These are phyloP conservation scores for Stagonosporopsis rhizophila DNA, from an alignment of 2,329 filamentous ascomycete species.

Conservation along the genomic window DNA sequence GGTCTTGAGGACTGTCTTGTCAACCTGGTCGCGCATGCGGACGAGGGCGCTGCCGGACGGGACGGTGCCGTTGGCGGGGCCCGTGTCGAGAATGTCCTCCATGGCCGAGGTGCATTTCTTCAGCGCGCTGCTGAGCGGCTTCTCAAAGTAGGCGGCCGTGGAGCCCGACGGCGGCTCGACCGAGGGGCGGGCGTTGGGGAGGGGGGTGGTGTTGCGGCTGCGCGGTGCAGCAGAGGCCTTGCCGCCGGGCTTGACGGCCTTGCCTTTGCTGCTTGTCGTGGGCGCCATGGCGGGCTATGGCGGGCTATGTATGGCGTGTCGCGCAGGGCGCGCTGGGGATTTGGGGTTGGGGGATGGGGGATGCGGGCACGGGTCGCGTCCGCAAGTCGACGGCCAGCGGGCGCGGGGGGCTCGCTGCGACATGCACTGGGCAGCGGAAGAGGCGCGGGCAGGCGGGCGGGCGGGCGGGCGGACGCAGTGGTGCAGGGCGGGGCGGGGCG, in stretches of 20 bases:
- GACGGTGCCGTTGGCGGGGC: constrained; percentile 58
- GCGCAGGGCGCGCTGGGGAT: neutral
- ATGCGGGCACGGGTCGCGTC: constrained; percentile 7
- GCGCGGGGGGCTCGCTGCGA: neutral
- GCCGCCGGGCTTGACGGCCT: constrained; percentile 56
- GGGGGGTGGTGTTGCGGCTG: constrained; percentile 81
- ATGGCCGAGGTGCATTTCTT: constrained; percentile 66
- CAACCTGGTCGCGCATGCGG: constrained; percentile 70
- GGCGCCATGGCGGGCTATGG: constrained; percentile 41
- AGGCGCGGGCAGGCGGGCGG: neutral
- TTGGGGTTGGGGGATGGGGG: neutral
- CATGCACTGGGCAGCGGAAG: neutral
- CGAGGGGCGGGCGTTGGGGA: constrained; percentile 61
- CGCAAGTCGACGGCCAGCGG: neutral
- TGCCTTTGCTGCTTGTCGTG: constrained; percentile 54
- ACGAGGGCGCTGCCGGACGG: constrained; percentile 70
- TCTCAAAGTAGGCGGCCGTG: constrained; percentile 68
- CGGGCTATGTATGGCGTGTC: too few species aligned
- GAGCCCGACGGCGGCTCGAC: constrained; percentile 41
- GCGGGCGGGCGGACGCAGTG: too few species aligned
- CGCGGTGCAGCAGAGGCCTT: constrained; percentile 49
- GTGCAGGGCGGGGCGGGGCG: too few species aligned
- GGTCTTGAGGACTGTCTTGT: constrained; percentile 58
- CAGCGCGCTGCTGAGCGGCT: constrained; percentile 62
- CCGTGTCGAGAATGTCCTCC: constrained; percentile 73